Evolutionary conservation across 192 early-diverging fungal species (phyloP), one percentile per base, ranked within the genome.

Genomic region (Dispira parvispora): DNA sequence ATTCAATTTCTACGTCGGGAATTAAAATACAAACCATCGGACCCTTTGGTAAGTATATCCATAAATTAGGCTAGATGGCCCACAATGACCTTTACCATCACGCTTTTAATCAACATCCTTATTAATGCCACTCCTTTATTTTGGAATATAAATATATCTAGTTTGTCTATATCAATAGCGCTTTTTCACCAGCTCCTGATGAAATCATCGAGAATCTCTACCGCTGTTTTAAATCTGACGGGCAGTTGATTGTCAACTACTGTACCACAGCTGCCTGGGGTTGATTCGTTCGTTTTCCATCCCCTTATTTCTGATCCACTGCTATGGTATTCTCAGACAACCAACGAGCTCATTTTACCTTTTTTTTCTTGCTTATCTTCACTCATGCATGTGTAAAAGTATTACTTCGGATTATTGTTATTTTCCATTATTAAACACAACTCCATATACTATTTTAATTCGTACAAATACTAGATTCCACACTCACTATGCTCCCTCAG

Each of bases 161-260:
- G 89, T 91, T 95, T 67, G 72, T 96, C 23, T 96, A 96, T 70
- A 80, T 96, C 18, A 93, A 91, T 68, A 88, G 85, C 66, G 88
- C 91, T n/a, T 96, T 96, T 71, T 84, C 91, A 13, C 93, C 93
- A 11, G 81, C 93, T 32, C 93, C 93, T 16, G 93, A 96, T 67
- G 93, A 93, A 72, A 80, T 82, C 28, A 83, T 96, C 5, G 73
- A 78, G 9, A 93, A 88, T 67, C 65, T 96, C 57, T 79, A 79
- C 65, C 86, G 87, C 81, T 91, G 90, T 65, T 96, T 93, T 69
- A 80, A 78, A 21, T 79, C 85, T 21, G 86, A 90, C 42, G 84
- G 83, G 21, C 82, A 86, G 63, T 73, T 96, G 28, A 88, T 90
- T 45, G 80, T 96, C 38, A 91, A 96, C 74, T 95, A 95, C 69